Base-by-base conservation (phyloP, 73 alveolate genomes). In the Blepharisma stoltei region DNA sequence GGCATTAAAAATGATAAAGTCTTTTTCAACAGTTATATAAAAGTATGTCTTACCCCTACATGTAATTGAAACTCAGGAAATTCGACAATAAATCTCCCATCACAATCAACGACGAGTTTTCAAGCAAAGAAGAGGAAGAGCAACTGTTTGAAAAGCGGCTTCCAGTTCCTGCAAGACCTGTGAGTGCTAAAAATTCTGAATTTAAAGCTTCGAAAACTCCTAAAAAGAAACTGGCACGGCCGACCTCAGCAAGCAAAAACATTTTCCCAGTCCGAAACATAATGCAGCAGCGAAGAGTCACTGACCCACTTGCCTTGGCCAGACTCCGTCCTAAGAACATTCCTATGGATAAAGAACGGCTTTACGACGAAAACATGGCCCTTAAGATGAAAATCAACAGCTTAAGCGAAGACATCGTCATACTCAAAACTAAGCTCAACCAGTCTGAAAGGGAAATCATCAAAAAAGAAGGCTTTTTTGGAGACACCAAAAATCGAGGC, bases 341-440 rank as follows among this genome's bases (percentile, higher is more conserved):
- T 25, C 73, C 14, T 2, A 20, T 60, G 46, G 73, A 60, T 9
- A 60, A 60, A 60, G 88, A 81, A 54, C 46, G 78, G 41, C 80
- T 81, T 14, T 82, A 82, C 54, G 90, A 82, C 70, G 90, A 82
- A 14, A 78, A 77, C 50, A 76, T 82, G 54, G 71, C 76, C 54
- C 67, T 82, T 53, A 82, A 77, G 53, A 82, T 52, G 54, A 11
- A 68, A 9, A 77, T 38, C 23, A 82, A 82, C 70, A 41, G 48
- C 53, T 14, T 77, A 47, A 82, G 77, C 48, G 76, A 27, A 38
- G 90, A 82, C 41, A 82, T 77, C 44, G 55, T 77, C 18, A 46
- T 23, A 23, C 77, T 77, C 54, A 78, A 71, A 49, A 82, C 90
- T 32, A 44, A 47, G 11, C 73, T 82, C 43, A 43, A 27, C 11